Evolutionary conservation across 257 asterid species (phyloP), one percentile per base, ranked within the genome.

Genomic region (Fraxinus pennsylvanica): DNA sequence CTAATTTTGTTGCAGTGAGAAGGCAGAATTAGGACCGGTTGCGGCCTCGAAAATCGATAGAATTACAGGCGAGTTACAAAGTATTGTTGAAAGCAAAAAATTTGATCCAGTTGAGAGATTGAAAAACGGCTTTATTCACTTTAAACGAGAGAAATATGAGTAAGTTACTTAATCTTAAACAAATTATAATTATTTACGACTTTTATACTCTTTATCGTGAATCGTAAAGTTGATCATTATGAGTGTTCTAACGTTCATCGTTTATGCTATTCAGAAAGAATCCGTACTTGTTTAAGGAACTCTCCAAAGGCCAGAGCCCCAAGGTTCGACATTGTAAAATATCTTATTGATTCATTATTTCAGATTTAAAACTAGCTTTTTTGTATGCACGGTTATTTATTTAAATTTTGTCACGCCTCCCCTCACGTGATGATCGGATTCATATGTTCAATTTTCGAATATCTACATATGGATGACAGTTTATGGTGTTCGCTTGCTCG

Each of bases 221-320:
- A 41, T 41, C 14, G 47, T 41, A 41, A 41, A 41, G 47, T 10
- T 41, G 14, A 41, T 45, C 54, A 45, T 45, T 45, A 45, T 14
- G 17, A 45, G 19, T 45, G 54, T 12, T 77, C 80, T 68, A 82
- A 32, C 70, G 27, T 5, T 10, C 17, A 7, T 45, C 17, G 3
- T 35, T 10, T 70, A 22, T 35, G 80, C 4, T 74, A 12, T 36
- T 50, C 94, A 94, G 98, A 84, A 89, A 81, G 32, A 80, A 92
- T 41, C 97, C 98, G 69, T 91, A 82, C 38, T 80, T 92, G 85
- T 89, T 79, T 38, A 84, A 79, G 2, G 96, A 92, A 75, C 96
- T 94, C 69, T 85, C 98, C 75, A 89, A 86, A 79, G 99, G 99
- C 79, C 97, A 94, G 89, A 88, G 95, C 78, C 97, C 99, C 72